Base-by-base conservation (phyloP, 257 asterid species). In the Cinchona pubescens region DNA sequence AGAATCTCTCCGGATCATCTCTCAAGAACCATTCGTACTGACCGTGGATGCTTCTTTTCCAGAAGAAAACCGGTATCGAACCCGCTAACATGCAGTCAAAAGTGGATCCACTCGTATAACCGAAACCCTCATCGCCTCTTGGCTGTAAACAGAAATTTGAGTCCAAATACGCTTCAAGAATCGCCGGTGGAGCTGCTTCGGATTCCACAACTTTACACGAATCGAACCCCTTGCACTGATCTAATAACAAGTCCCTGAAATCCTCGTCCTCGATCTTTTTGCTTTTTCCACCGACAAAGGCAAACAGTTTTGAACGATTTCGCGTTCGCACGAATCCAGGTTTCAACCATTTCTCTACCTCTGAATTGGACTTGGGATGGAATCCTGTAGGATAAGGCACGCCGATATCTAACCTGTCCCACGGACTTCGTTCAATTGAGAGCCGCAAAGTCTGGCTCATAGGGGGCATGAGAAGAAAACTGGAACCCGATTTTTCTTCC, bases 331-430 rank as follows among this genome's bases (percentile, higher is more conserved):
- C 83, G 76, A 79, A 91, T 12, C n/a, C n/a, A n/a, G n/a, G n/a
- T n/a, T 71, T 81, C 35, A 87, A 96, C 98, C 98, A 93, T 6
- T 82, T 69, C 10, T 38, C 45, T 7, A 90, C 74, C 42, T 64
- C 72, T 11, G 84, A 78, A 7, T 19, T 73, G 0, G 96, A 84
- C 48, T 87, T 86, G 69, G 98, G 97, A 87, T 93, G 98, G 81
- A 93, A 93, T 68, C 96, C 97, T 18, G 92, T 90, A 21, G 96
- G 98, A 75, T 93, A 93, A n/a, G 98, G 98, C 1, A 93, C 90
- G 46, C 88, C 78, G 7, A 91, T 83, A 51, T 93, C 98, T 83
- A 77, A 82, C 23, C 80, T 83, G n/a, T 91, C 98, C 65, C 97
- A 91, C 1, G 96, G 93, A 30, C 82, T 85, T 48, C 86, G 85